A percentile compares a stretch with the other conserved stretches of the same genome.
Evolutionary conservation across 2,329 filamentous ascomycete genomes (phyloP).

Genomic region (Penicillium sp.): DNA sequence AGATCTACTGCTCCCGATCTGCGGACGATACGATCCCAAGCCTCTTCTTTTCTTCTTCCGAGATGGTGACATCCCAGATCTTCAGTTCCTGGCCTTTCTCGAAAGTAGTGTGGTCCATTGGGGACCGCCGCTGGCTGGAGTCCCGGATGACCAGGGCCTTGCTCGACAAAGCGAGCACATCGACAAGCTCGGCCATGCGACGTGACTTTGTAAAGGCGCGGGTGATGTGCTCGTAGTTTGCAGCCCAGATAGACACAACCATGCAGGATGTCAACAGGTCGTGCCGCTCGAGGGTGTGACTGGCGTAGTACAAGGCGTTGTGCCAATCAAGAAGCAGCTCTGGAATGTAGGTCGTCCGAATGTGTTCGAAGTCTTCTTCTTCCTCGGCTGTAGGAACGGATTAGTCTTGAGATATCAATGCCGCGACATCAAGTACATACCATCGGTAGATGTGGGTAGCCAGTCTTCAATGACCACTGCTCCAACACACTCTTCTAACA

Average conservation of each 20-base stretch:
- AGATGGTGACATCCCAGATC: constrained; percentile 38
- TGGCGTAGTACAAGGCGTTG: constrained; percentile 74
- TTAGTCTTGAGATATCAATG: constrained; percentile 3
- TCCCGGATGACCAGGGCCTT: constrained; percentile 55
- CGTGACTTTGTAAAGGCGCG: constrained; percentile 61
- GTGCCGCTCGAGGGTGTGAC: constrained; percentile 65
- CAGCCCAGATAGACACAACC: constrained; percentile 78
- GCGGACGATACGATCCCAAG: neutral
- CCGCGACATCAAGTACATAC: constrained; percentile 42
- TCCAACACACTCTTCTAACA: constrained; percentile 55
- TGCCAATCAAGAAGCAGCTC: constrained; percentile 83
- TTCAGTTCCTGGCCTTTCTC: constrained; percentile 34
- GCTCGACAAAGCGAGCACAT: constrained; percentile 72
- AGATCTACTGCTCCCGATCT: neutral
- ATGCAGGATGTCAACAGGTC: constrained; percentile 80
- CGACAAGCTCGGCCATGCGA: constrained; percentile 72
- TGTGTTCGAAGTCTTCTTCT: constrained; percentile 58
- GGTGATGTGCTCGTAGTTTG: constrained; percentile 65
- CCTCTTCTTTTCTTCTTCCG: constrained; percentile 22
- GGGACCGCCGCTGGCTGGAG: constrained; percentile 43
- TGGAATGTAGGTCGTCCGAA: constrained; percentile 78
- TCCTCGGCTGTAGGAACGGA: constrained; percentile 46
- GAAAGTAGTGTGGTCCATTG: constrained; percentile 39
- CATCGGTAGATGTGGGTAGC: constrained; percentile 56
- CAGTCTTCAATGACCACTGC: constrained; percentile 61